A percentile compares a stretch with the other conserved stretches of the same genome.
Conservation (phyloP, 2,329 filamentous ascomycete genomes). For the Xylariaceae sp. region DNA sequence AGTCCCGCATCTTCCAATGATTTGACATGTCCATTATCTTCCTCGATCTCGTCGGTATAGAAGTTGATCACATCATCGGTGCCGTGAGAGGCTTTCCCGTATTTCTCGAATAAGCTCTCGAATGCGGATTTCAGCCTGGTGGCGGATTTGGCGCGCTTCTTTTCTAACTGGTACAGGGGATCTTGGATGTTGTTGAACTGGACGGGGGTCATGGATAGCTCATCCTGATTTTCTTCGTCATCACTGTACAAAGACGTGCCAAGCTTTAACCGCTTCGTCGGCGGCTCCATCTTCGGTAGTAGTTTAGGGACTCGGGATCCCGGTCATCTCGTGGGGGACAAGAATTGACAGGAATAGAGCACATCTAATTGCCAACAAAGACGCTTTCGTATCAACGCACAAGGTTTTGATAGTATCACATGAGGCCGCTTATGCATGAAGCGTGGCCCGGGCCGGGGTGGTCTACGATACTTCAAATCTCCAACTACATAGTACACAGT, state of each 20-base stretch:
- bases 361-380: too few species aligned
- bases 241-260: constrained; percentile 36
- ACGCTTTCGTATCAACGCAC: too few species aligned
- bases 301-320: not conserved
- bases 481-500: too few species aligned
- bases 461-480: too few species aligned
- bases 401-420: too few species aligned
- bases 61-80: constrained; percentile 89
- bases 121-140: constrained; percentile 74
- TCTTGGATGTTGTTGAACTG: constrained; percentile 45
- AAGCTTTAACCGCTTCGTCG: constrained; percentile 56
- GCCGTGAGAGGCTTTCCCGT: constrained; percentile 73
- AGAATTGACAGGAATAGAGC: too few species aligned
- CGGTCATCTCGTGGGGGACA: constrained; percentile 9
- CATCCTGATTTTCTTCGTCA: constrained; percentile 40
- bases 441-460: too few species aligned
- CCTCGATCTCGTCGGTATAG: constrained; percentile 71
- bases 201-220: constrained; percentile 43
- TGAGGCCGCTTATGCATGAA: too few species aligned
- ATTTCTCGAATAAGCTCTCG: constrained; percentile 85
- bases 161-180: constrained; percentile 52
- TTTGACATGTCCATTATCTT: constrained; percentile 81
- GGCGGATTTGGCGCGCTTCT: constrained; percentile 61
- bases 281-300: constrained; percentile 46
- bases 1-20: constrained; percentile 38